Percentiles rank a stretch among this genome's conserved stretches.
These are phyloP conservation scores for Cucurbita pepo DNA, from an alignment of 306 rosid genomes.

Conservation along the genomic window DNA sequence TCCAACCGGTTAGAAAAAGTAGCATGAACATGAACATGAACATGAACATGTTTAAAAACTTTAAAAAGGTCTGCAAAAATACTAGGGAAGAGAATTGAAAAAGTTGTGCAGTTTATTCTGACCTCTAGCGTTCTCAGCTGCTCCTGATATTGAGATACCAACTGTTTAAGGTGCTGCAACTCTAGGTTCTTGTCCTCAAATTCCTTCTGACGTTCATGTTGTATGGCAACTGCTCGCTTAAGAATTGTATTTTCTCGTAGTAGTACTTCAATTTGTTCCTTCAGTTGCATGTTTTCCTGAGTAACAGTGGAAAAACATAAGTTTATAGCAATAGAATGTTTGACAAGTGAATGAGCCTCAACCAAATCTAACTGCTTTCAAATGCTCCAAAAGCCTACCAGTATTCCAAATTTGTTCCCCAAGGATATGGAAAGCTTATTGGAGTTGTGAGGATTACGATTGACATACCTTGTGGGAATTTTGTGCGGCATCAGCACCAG, in stretches of 20 bases:
- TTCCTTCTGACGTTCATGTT: constrained; percentile 69
- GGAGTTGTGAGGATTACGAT: not conserved
- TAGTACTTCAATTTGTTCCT: constrained; percentile 60
- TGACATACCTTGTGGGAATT: constrained; percentile 43
- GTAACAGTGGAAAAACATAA: not conserved
- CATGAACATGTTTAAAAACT: not conserved
- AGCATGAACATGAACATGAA: not conserved
- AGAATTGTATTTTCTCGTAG: constrained; percentile 60
- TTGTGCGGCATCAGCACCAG: constrained; percentile 49
- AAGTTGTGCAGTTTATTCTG: constrained; percentile 2
- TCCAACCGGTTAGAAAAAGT: not conserved
- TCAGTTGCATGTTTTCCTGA: constrained; percentile 72
- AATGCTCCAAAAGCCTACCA: not conserved
- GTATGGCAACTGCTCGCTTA: constrained; percentile 68
- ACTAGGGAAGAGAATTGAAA: not conserved
- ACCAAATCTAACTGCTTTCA: not conserved
- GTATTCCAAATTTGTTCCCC: not conserved
- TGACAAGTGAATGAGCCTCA: not conserved
- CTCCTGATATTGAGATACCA: constrained; percentile 72
- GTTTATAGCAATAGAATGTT: not conserved
- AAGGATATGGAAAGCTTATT: not conserved
- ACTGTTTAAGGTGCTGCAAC: constrained; percentile 61
- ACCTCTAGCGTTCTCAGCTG: constrained; percentile 84
- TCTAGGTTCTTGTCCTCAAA: constrained; percentile 49
- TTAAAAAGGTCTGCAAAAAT: not conserved